Base-by-base conservation (phyloP, 495 filamentous ascomycete species). In the Aspergillus leporis region DNA sequence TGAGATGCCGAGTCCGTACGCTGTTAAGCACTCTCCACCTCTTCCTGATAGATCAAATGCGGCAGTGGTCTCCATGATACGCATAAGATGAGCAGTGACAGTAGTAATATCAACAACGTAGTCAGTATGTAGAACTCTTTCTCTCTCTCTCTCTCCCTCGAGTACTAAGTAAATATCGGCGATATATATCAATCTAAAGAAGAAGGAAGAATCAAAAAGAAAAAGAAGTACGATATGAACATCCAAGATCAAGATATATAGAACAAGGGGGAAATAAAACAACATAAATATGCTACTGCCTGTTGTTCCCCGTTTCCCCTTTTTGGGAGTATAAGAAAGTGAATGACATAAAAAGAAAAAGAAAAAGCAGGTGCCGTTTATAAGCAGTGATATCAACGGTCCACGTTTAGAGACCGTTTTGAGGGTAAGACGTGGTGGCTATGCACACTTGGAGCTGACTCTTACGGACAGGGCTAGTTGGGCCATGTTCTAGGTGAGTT, bases 401-500 rank as follows among this genome's bases (percentile, higher is more conserved):
- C 14, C 32, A 41, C 22, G 28, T 13, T 50, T 53, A 23, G 4
- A n/a, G 41, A 54, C 19, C 40, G 23, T 48, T 49, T 40, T 16
- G 48, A 21, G 51, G 28, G 65, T 68, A 56, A 68, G 65, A 68
- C 58, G 65, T 63, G 43, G 43, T 47, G 65, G 65, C 65, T 68
- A 65, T 68, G 65, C 65, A 61, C 25, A 9, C 56, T 30, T 46
- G 5, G 43, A 48, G 52, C 58, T 61, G 59, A 60, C 57, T 53
- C 21, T 28, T 6, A n/a, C 25, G 25, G 25, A 28, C 25, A 28
- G 25, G 25, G 25, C 6, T 40, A n/a, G 36, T 12, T n/a, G 16
- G 36, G 3, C 36, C 36, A 40, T 40, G 36, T 40, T 40, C 36
- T 40, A 40, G 36, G 36, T 40, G 36, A 28, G 3, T 40, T 40